These are phyloP conservation scores for Physocladia obscura DNA, from an alignment of 192 early-diverging fungal species.

Conservation along the genomic window DNA sequence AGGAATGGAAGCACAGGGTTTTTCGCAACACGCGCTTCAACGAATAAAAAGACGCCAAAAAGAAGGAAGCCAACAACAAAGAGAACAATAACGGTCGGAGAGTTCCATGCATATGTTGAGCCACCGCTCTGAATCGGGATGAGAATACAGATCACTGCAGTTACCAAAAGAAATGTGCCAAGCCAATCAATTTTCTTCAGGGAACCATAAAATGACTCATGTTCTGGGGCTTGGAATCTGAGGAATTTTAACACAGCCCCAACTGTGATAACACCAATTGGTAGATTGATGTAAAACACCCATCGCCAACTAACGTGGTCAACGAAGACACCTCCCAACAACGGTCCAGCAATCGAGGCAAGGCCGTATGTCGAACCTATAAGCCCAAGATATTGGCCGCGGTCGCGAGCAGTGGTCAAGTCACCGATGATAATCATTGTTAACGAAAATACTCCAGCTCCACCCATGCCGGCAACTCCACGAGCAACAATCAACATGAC, in stretches of 20 bases:
- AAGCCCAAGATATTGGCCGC: conserved; percentile 73
- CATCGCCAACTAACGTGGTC: conserved; percentile 50
- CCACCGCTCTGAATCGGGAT: conserved; percentile 64
- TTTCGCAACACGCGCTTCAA: conserved; percentile 56
- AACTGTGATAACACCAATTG: conserved; percentile 68
- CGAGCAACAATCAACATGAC: conserved; percentile 75
- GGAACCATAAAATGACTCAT: too few relatives aligned
- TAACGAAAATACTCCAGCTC: conserved; percentile 73
- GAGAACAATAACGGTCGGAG: conserved; percentile 54
- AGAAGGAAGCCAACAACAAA: conserved; percentile 60
- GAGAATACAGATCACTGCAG: conserved; percentile 10
- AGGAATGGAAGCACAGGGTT: conserved; percentile 69
- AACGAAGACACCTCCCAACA: too few relatives aligned
- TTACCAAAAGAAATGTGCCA: conserved; percentile 20
- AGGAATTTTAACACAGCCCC: conserved; percentile 53
- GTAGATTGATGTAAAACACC: conserved; percentile 69
- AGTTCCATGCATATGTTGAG: conserved; percentile 58
- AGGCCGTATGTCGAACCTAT: conserved; percentile 73
- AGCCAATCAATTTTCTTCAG: too few relatives aligned
- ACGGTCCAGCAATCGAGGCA: conserved; percentile 75
- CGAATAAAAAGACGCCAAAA: conserved; percentile 40
- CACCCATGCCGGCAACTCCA: conserved; percentile 65
- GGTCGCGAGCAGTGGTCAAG: conserved; percentile 65
- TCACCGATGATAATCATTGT: conserved; percentile 65
- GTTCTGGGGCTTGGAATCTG: conserved; percentile 3